Evolutionary conservation across 345 rosid genomes (phyloP), one percentile per base, ranked within the genome.

Genomic region (Isatis tinctoria): DNA sequence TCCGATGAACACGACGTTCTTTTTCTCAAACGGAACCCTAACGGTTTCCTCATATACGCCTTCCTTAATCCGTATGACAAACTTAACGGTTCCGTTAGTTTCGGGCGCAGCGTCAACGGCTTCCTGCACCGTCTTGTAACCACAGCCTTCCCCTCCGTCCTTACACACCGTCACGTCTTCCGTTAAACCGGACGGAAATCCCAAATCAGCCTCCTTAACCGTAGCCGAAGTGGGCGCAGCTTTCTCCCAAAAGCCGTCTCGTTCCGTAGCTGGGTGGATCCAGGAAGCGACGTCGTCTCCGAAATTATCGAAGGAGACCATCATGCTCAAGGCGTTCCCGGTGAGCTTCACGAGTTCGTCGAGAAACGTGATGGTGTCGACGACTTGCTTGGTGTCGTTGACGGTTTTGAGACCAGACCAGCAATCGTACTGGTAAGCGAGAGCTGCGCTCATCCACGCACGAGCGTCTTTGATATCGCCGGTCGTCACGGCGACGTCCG

Each of bases 1-100:
- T 0, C 99, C 99, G 12, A 88, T 47, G 20, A 92, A 90, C 33
- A 94, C 97, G 1, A 92, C 87, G 56, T 88, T 88, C 81, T 78
- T 92, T 68, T 87, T 94, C 89, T 81, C 88, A 33, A 91, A 70
- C 78, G 93, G 90, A 43, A 95, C 85, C 57, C 90, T 81, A 2
- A 95, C 92, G 39, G 79, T 87, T 80, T 95, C 99, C 44, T 90
- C 85, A 11, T 95, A 95, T 3, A 87, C 85, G 2, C 99, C 97
- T 58, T 71, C 86, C 69, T 48, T 84, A 30, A 92, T 92, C 27
- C 71, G 62, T 26, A 95, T 87, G 77, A 92, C 99, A 37, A 86
- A 92, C 70, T 68, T 83, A 28, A 61, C 66, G 0, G 32, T 49
- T 51, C 43, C 65, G 63, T 86, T 87, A 51, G 76, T 81, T 28